Conservation (phyloP, 768 basidiomycete species). For the Agaricus bisporus region DNA sequence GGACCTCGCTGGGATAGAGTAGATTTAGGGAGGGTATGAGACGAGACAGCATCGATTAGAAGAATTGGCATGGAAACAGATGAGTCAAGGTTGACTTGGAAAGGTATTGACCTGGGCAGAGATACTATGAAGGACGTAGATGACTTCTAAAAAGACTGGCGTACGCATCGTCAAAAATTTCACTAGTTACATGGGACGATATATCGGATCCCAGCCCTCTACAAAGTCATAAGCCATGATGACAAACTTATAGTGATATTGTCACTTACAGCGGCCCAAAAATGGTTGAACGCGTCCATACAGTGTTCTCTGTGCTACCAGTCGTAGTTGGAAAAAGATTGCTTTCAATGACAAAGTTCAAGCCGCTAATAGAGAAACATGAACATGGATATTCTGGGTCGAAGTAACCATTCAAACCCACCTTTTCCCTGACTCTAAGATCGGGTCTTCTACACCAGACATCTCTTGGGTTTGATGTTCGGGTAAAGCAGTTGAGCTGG, state of each 20-base stretch:
- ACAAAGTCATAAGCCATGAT: slow-evolving; percentile 8
- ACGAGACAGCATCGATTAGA: slow-evolving; percentile 32
- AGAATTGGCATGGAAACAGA: slow-evolving; percentile 44
- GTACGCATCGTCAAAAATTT: slow-evolving; percentile 21
- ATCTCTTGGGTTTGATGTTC: slow-evolving; percentile 45
- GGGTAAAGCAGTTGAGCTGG: slow-evolving; percentile 33
- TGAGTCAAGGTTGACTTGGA: slow-evolving; percentile 45
- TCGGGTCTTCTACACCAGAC: too few species aligned
- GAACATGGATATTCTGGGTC: not conserved
- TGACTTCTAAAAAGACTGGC: slow-evolving; percentile 6
- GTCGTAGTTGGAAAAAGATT: slow-evolving; percentile 33
- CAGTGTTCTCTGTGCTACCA: slow-evolving; percentile 9
- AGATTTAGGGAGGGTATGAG: slow-evolving; percentile 30
- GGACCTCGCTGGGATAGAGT: slow-evolving; percentile 34
- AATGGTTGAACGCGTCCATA: slow-evolving; percentile 52
- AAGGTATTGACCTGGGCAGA: slow-evolving; percentile 22
- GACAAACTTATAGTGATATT: slow-evolving; percentile 2
- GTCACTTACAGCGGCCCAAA: slow-evolving; percentile 57
- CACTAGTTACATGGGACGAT: slow-evolving; percentile 2
- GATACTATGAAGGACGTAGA: not conserved
- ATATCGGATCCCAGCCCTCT: slow-evolving; percentile 32
- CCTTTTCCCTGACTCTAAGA: not conserved
- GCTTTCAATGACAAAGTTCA: not conserved
- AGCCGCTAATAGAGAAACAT: not conserved
- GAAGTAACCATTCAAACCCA: not conserved